Conservation (phyloP, 495 filamentous ascomycete species). For the Immersiella caudata region DNA sequence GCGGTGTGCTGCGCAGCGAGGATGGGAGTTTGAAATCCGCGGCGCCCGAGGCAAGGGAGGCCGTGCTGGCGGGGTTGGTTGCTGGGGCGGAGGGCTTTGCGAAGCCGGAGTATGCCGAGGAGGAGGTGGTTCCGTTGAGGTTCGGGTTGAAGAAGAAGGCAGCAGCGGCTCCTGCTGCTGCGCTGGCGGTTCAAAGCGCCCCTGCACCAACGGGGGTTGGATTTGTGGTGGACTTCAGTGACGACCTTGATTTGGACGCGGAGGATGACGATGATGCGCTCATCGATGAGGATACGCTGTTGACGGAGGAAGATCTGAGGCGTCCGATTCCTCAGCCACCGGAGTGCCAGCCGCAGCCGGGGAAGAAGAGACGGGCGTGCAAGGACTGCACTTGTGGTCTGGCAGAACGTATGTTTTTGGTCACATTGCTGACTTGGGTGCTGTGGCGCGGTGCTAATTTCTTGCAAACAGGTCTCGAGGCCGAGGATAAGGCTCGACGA, state of each 20-base stretch:
- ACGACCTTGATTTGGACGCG: constrained; percentile 63
- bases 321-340: constrained; percentile 72
- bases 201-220: constrained; percentile 62
- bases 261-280: constrained; percentile 81
- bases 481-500: constrained; percentile 75
- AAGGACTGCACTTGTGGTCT: constrained; percentile 98
- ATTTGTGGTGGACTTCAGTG: constrained; percentile 65
- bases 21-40: constrained; percentile 59
- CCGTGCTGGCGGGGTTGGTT: constrained; percentile 80
- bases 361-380: constrained; percentile 88
- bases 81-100: constrained; percentile 62
- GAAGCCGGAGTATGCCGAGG: constrained; percentile 69
- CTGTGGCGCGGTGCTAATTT: background rate
- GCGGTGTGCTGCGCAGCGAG: constrained; percentile 69
- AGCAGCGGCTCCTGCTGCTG: constrained; percentile 29
- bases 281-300: constrained; percentile 85
- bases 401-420: constrained; percentile 53
- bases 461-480: constrained; percentile 54
- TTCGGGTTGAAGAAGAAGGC: constrained; percentile 62
- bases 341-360: constrained; percentile 79
- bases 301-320: constrained; percentile 80
- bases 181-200: constrained; percentile 36
- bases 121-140: constrained; percentile 69
- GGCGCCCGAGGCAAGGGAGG: constrained; percentile 61
- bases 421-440: too few species aligned